Evolutionary conservation across 1,284 basidiomycete genomes (phyloP).

Genomic region (Apiotrichum mycotoxinovorans): DNA sequence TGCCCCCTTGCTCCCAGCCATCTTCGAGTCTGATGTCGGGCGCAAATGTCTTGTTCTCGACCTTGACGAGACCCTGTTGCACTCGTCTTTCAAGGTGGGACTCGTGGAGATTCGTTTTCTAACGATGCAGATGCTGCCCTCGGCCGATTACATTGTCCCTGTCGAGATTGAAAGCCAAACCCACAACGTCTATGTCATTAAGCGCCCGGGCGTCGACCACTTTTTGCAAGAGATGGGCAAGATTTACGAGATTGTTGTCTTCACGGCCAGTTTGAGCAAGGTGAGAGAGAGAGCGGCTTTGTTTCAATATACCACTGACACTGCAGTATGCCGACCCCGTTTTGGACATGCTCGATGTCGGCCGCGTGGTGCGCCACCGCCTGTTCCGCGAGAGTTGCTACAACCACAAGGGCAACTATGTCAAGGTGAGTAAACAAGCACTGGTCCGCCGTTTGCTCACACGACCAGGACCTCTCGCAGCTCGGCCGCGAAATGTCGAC

Average conservation of each 20-base stretch:
- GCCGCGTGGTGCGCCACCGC: slow-evolving; percentile 89
- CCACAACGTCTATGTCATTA: slow-evolving; percentile 99
- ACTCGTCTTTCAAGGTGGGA: slow-evolving; percentile 83
- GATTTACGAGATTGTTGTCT: slow-evolving; percentile 96
- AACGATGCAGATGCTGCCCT: slow-evolving; percentile 71
- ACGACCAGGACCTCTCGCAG: slow-evolving; percentile 82
- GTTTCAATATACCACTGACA: slow-evolving; percentile 18
- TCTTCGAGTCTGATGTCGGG: slow-evolving; percentile 68
- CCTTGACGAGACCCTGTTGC: slow-evolving; percentile 91
- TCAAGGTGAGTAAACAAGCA: slow-evolving; percentile 64
- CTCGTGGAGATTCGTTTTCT: too few relatives aligned
- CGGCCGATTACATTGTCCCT: slow-evolving; percentile 96
- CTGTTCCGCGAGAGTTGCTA: slow-evolving; percentile 98
- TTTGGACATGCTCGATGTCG: slow-evolving; percentile 89
- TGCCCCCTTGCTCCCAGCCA: slow-evolving; percentile 73
- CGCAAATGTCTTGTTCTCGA: slow-evolving; percentile 92
- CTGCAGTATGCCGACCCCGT: slow-evolving; percentile 90
- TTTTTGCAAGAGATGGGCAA: slow-evolving; percentile 96
- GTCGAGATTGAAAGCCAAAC: slow-evolving; percentile 98
- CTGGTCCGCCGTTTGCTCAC: not conserved
- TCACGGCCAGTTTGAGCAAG: slow-evolving; percentile 95
- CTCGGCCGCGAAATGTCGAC: slow-evolving; percentile 87
- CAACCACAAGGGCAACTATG: slow-evolving; percentile 98
- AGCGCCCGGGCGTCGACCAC: slow-evolving; percentile 94
- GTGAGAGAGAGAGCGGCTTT: not conserved